Base-by-base conservation (phyloP, 352 stramenopile genomes). In the Pythium aquatile region DNA sequence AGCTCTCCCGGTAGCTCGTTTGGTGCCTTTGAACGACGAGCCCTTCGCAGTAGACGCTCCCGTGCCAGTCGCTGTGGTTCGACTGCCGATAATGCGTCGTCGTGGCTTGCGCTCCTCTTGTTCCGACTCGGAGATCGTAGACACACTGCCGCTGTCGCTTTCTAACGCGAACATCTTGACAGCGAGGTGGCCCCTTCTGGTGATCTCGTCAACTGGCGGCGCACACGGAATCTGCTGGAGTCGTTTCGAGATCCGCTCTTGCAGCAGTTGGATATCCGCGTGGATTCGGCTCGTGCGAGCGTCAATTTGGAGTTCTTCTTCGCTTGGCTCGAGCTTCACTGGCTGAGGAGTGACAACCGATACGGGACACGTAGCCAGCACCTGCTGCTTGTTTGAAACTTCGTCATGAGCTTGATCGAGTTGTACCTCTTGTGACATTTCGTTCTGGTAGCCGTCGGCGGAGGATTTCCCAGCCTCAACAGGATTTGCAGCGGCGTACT, bases 191-290 rank as follows among this genome's bases (percentile, higher is more conserved):
- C 56, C 26, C 16, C 20, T 11, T 2, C 11, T 4, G 6, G 47
- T 26, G 3, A 72, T 24, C 2, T 68, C 29, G 3, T 58, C 49
- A 5, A 60, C 35, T 11, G 30, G 26, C 20, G 61, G 60, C 13
- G 40, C 56, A 44, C 66, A 69, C 1, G 77, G 69, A 1, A 64
- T 61, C 48, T 90, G 80, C 42, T 87, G 73, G 5, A 93, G 71
- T 14, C 82, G 72, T 39, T 80, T 79, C 10, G 79, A 74, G 42
- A 94, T 86, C 1, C 81, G 70, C 26, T 88, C 72, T 47, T 94
- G 85, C 4, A 94, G 66, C 13, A 79, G 57, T 16, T 79, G 78
- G 40, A 93, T 85, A 56, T 94, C 85, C 55, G 87, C 79, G 58
- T 91, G 85, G 29, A 94, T 73, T 29, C 81, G 90, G 46, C 55